Conservation (phyloP, 1,284 basidiomycete genomes). For the Irpex sp. region DNA sequence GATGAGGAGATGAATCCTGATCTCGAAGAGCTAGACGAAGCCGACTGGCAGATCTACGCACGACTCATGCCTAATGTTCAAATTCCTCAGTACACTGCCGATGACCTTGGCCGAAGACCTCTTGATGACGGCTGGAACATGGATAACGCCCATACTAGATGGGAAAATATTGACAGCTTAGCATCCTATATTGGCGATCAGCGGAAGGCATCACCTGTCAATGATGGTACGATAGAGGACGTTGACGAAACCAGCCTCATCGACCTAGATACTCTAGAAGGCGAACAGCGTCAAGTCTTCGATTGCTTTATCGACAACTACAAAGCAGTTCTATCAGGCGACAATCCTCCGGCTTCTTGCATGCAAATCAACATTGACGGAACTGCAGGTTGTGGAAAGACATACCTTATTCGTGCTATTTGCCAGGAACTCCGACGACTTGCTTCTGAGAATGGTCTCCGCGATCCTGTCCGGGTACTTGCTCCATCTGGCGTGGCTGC, state of each 20-base stretch:
- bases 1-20: constrained; percentile 7
- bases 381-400: neutral
- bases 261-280: neutral
- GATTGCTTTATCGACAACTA: neutral
- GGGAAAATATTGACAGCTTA: constrained; percentile 1
- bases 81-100: neutral
- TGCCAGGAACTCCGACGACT: neutral
- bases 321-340: neutral
- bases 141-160: neutral
- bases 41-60: constrained; percentile 10
- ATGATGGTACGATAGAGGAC: neutral
- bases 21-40: constrained; percentile 4
- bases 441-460: too few species aligned
- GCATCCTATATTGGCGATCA: neutral
- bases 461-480: neutral
- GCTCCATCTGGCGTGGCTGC: neutral
- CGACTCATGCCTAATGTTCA: neutral
- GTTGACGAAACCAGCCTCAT: neutral
- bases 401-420: neutral
- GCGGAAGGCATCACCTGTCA: neutral
- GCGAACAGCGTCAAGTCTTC: neutral
- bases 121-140: constrained; percentile 8
- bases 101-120: constrained; percentile 2
- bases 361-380: neutral
- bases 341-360: neutral